Conservation (phyloP, 306 rosid species). For the Trifolium subterraneum region DNA sequence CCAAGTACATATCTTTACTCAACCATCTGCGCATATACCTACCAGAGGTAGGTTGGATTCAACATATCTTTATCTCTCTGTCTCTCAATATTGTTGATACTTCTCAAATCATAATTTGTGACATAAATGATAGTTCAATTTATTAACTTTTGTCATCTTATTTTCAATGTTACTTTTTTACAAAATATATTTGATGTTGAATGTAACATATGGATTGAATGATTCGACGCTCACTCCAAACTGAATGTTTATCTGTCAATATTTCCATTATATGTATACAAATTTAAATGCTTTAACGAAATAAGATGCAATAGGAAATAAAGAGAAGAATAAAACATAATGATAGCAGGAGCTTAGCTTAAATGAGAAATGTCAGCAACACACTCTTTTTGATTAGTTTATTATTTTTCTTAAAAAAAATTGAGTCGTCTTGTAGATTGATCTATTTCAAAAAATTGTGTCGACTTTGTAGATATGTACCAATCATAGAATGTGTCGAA, state of each 20-base stretch:
- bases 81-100: conserved; percentile 10
- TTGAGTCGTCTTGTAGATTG: not conserved
- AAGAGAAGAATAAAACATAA: too few species aligned
- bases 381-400: not conserved
- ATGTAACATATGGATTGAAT: conserved; percentile 20
- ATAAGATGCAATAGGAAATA: too few species aligned
- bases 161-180: not conserved
- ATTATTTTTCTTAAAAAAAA: too few species aligned
- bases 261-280: conserved; percentile 8
- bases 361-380: not conserved
- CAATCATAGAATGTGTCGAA: not conserved
- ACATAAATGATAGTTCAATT: not conserved
- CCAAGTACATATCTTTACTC: conserved; percentile 95
- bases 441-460: not conserved
- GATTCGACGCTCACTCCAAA: conserved; percentile 8
- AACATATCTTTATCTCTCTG: conserved; percentile 1
- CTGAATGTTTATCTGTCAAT: conserved; percentile 1
- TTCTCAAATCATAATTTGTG: conserved; percentile 3
- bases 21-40: conserved; percentile 97
- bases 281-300: not conserved
- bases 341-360: not conserved
- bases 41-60: conserved; percentile 79
- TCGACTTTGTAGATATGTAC: not conserved
- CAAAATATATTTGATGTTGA: not conserved
- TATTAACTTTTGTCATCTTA: conserved; percentile 21